Evolutionary conservation across 2,329 filamentous ascomycete species (phyloP).

Genomic region (Ascochyta fabae): DNA sequence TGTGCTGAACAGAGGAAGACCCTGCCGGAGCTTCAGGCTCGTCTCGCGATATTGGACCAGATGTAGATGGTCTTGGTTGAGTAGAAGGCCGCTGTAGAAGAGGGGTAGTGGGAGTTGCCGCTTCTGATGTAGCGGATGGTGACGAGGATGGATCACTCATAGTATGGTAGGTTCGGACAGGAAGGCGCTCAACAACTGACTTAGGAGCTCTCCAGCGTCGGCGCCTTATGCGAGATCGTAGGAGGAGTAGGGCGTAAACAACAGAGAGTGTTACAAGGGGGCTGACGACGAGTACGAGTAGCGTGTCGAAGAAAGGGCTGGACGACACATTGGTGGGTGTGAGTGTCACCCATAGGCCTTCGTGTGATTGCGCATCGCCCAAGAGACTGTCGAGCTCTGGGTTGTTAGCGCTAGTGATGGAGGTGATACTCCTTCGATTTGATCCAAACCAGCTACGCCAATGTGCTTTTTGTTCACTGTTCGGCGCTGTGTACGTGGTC

Average conservation of each 20-base stretch:
- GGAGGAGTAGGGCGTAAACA: constrained; percentile 85
- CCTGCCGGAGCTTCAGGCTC: constrained; percentile 64
- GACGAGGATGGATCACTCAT: constrained; percentile 64
- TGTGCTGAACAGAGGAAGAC: constrained; percentile 37
- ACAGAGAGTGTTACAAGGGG: constrained; percentile 90
- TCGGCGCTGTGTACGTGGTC: constrained; percentile 8
- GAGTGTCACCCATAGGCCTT: constrained; percentile 95
- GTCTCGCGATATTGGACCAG: constrained; percentile 69
- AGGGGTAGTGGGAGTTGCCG: constrained; percentile 77
- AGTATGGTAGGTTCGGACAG: constrained; percentile 93
- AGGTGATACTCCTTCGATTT: constrained; percentile 28
- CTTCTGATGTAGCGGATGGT: constrained; percentile 67
- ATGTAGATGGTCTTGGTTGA: constrained; percentile 47
- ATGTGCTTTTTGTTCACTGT: constrained; percentile 32
- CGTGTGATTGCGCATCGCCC: constrained; percentile 57
- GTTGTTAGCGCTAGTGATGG: constrained; percentile 24
- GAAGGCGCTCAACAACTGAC: constrained; percentile 91
- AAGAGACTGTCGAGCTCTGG: constrained; percentile 26
- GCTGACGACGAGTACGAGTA: constrained; percentile 95
- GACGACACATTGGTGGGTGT: constrained; percentile 86
- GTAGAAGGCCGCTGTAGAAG: constrained; percentile 64
- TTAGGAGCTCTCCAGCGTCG: constrained; percentile 97
- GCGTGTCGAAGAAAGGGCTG: constrained; percentile 92
- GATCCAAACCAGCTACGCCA: constrained; percentile 33
- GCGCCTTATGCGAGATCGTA: constrained; percentile 86